These are phyloP conservation scores for Linum tenue DNA, from an alignment of 345 rosid species.

Conservation along the genomic window DNA sequence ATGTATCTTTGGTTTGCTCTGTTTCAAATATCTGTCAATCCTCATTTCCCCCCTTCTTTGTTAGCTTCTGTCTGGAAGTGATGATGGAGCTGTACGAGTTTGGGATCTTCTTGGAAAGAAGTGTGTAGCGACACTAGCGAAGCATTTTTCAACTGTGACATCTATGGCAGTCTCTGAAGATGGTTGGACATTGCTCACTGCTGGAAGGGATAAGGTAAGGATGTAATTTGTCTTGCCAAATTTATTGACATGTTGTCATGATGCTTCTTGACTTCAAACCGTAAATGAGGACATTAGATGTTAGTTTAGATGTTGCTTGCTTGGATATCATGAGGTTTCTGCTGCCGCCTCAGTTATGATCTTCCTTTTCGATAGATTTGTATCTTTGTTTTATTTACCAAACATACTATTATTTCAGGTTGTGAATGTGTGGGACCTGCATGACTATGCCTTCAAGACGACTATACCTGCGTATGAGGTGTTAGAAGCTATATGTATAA, in stretches of 20 bases:
- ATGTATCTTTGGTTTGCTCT: background rate
- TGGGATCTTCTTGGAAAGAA: slow-evolving; percentile 83
- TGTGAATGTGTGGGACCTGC: slow-evolving; percentile 90
- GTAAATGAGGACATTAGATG: background rate
- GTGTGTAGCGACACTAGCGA: slow-evolving; percentile 60
- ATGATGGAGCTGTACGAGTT: slow-evolving; percentile 72
- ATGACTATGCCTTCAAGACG: slow-evolving; percentile 54
- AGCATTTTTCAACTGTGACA: slow-evolving; percentile 75
- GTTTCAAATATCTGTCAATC: background rate
- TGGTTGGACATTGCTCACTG: slow-evolving; percentile 67
- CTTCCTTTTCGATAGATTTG: background rate
- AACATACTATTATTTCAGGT: slow-evolving; percentile 41
- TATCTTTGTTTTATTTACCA: slow-evolving; percentile 7
- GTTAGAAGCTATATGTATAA: slow-evolving; percentile 61
- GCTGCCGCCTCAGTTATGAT: too few species aligned
- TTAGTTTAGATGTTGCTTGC: too few species aligned
- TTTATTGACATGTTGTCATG: background rate
- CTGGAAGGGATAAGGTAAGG: slow-evolving; percentile 89
- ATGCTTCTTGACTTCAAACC: background rate
- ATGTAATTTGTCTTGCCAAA: background rate
- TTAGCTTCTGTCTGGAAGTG: slow-evolving; percentile 85
- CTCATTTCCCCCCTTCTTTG: slow-evolving; percentile 8
- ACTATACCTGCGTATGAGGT: slow-evolving; percentile 77
- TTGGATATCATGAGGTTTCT: too few species aligned
- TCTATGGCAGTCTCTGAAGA: slow-evolving; percentile 74